Evolutionary conservation across 306 rosid species (phyloP), one percentile per base, ranked within the genome.

Genomic region (Pterocarpus santalinus): DNA sequence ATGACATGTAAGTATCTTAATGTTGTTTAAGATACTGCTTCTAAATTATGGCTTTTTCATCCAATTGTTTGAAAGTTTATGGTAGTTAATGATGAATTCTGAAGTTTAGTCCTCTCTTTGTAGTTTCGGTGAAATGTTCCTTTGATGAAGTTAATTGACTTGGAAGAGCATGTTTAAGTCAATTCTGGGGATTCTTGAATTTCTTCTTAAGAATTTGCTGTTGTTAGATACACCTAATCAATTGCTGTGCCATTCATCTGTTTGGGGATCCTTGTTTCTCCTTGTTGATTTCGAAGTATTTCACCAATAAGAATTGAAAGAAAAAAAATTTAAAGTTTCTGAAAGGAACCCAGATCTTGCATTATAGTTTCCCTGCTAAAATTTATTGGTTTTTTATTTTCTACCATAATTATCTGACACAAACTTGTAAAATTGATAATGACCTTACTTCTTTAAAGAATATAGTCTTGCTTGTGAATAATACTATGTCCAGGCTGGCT

Each of bases 1-100:
- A 96, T 82, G 99, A 96, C 72, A 75, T 89, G 99, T 96, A 84
- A 92, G 97, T 87, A 12, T 38, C 28, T 69, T 17, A 12, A 30
- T 70, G 1, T 38, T n/a, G 12, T 76, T 62, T 9, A 39, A 2
- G 2, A 14, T 7, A 28, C 44, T 6, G 7, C 8, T 16, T 22
- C 0, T 22, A 8, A 13, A 0, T 79, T 49, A 44, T 49, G 7
- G 12, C 4, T 56, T 43, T 68, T 69, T 36, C 35, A 62, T 51
- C 35, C 2, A 51, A 68, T 36, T 38, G n/a, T 62, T 4, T 47
- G 8, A 32, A 34, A 65, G 35, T 17, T 30, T n/a, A 30, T 60
- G 35, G 14, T 16, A 36, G 65, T n/a, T 34, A 65, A 2, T 51
- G 5, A 55, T 74, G 60, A 33, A 61, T 69, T 62, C 13, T 80